These are phyloP conservation scores for Acer yangbiense DNA, from an alignment of 345 rosid species.

Conservation along the genomic window DNA sequence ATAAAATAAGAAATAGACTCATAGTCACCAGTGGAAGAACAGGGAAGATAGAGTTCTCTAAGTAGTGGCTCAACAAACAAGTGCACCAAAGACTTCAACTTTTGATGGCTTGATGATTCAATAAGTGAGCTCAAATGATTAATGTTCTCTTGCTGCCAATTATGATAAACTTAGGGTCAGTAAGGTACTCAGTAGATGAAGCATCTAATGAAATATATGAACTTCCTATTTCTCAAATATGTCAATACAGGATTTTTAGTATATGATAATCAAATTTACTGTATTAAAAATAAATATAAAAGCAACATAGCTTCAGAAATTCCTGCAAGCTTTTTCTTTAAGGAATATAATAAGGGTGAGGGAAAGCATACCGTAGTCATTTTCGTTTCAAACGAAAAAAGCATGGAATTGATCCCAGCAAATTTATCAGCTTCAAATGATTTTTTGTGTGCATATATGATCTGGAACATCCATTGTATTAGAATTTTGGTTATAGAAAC, in stretches of 20 bases:
- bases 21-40: constrained; percentile 49
- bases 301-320: background rate
- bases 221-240: background rate
- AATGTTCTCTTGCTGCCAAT: constrained; percentile 47
- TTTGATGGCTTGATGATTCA: constrained; percentile 61
- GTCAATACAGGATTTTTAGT: background rate
- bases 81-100: constrained; percentile 47
- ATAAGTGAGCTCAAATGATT: constrained; percentile 51
- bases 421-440: constrained; percentile 62
- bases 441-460: constrained; percentile 65
- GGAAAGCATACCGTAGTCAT: constrained; percentile 43
- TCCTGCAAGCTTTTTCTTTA: background rate
- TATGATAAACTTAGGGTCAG: background rate
- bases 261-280: background rate
- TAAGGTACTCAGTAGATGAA: background rate
- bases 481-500: background rate
- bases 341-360: constrained; percentile 11
- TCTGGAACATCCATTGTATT: constrained; percentile 47
- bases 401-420: constrained; percentile 51
- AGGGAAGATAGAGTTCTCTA: constrained; percentile 49
- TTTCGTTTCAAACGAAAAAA: constrained; percentile 42
- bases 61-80: constrained; percentile 60
- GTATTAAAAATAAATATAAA: background rate
- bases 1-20: constrained; percentile 11
- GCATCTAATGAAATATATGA: background rate